Evolutionary conservation across 768 basidiomycete species (phyloP).

Genomic region (Suillus tomentosus): DNA sequence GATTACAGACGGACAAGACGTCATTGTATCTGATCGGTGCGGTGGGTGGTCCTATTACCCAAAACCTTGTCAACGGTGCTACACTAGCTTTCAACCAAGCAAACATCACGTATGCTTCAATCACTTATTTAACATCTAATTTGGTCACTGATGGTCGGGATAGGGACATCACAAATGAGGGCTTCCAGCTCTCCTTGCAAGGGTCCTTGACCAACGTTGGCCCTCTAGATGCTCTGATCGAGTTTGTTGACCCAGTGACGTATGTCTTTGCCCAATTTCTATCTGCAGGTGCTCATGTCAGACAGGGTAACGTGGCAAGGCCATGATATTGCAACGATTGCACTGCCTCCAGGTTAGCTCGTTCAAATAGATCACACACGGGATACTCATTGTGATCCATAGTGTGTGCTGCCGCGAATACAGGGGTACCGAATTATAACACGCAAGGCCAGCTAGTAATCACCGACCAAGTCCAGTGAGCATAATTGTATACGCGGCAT

Average conservation of each 20-base stretch:
- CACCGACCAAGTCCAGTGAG: slow-evolving; percentile 51
- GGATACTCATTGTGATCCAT: slow-evolving; percentile 6
- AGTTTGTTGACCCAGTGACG: slow-evolving; percentile 63
- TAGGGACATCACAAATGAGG: slow-evolving; percentile 57
- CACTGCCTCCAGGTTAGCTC: slow-evolving; percentile 55
- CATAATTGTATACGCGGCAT: slow-evolving; percentile 1
- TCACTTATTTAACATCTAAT: neutral
- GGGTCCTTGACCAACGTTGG: slow-evolving; percentile 65
- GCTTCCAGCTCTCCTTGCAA: slow-evolving; percentile 61
- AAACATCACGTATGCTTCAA: slow-evolving; percentile 51
- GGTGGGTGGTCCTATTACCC: slow-evolving; percentile 66
- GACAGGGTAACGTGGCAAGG: slow-evolving; percentile 64
- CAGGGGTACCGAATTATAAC: slow-evolving; percentile 63
- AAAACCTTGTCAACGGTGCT: slow-evolving; percentile 62
- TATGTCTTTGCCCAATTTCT: slow-evolving; percentile 33
- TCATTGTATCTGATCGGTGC: slow-evolving; percentile 70
- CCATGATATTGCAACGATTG: slow-evolving; percentile 60
- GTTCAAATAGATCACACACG: neutral
- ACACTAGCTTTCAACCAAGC: slow-evolving; percentile 55
- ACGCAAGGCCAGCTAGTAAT: slow-evolving; percentile 57
- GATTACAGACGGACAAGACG: slow-evolving; percentile 56
- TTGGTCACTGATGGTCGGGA: slow-evolving; percentile 50
- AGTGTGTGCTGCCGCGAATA: slow-evolving; percentile 71
- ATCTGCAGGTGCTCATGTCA: neutral
- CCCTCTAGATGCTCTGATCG: slow-evolving; percentile 69